A percentile compares a stretch with the other conserved stretches of the same genome.
phyloP scores from a whole-genome alignment of 139 green algal species.

The Pleodorina starrii region DNA sequence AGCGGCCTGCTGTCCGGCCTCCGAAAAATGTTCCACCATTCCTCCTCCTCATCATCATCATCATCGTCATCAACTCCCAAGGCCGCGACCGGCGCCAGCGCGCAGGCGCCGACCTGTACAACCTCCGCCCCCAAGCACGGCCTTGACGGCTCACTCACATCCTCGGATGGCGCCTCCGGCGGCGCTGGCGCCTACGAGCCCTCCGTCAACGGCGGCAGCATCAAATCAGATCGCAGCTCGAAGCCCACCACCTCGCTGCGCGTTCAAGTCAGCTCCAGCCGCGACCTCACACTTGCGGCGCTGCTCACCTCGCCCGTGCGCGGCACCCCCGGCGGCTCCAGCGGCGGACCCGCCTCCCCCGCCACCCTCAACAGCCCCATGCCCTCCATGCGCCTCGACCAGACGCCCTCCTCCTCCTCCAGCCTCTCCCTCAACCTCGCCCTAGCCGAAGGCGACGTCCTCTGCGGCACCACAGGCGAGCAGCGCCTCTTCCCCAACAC shows the following conservation, averaged over 20 bases:
- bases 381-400: slow-evolving; percentile 10
- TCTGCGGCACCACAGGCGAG: background rate
- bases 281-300: slow-evolving; percentile 7
- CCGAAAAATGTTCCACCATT: slow-evolving; percentile 23
- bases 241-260: background rate
- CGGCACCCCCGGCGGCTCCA: background rate
- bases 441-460: background rate
- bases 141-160: background rate
- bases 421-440: background rate
- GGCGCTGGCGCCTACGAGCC: background rate
- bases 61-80: background rate
- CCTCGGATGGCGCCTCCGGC: background rate
- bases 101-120: too few species aligned
- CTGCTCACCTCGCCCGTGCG: slow-evolving; percentile 14
- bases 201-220: background rate
- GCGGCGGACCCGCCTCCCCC: background rate
- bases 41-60: too few species aligned
- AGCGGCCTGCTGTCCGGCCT: slow-evolving; percentile 6
- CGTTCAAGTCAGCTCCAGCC: background rate
- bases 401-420: background rate
- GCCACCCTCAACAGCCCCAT: slow-evolving; percentile 33
- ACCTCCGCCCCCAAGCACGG: too few species aligned
- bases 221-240: background rate
- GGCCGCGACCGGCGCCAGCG: background rate
- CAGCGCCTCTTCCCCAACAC: slow-evolving; percentile 2